Conservation (phyloP, 495 filamentous ascomycete species). For the Aspergillus affinis region DNA sequence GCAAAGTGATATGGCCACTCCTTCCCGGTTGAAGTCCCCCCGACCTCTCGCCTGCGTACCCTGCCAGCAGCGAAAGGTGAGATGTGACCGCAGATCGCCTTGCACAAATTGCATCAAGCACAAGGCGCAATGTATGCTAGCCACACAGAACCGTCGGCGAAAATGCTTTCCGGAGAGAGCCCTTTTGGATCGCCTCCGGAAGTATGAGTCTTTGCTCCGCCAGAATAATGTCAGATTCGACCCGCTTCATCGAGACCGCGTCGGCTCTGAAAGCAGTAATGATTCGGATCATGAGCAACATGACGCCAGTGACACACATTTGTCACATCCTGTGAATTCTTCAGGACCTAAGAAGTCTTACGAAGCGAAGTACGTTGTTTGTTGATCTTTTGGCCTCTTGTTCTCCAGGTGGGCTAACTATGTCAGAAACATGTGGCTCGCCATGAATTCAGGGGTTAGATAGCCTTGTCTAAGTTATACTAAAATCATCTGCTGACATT, state of each 20-base stretch:
- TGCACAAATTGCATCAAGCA: conserved; percentile 50
- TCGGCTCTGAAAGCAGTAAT: conserved; percentile 1
- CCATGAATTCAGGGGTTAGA: conserved; percentile 47
- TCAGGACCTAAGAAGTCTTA: conserved; percentile 31
- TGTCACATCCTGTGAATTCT: conserved; percentile 21
- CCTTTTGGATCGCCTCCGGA: conserved; percentile 51
- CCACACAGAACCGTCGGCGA: conserved; percentile 40
- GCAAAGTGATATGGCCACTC: background rate
- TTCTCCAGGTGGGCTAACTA: conserved; percentile 10
- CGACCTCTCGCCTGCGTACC: conserved; percentile 49
- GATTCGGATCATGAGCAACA: conserved; percentile 6
- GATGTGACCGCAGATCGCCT: conserved; percentile 56
- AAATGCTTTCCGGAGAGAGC: conserved; percentile 54
- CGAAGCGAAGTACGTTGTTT: conserved; percentile 37
- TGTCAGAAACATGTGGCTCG: conserved; percentile 49
- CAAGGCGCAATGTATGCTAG: conserved; percentile 47
- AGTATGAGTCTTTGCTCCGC: conserved; percentile 53
- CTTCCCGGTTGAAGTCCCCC: background rate
- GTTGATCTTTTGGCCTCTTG: background rate
- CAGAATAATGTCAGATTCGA: conserved; percentile 53
- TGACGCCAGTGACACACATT: conserved; percentile 9
- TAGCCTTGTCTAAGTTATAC: conserved; percentile 14
- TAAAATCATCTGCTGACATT: conserved; percentile 30
- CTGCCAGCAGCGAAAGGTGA: conserved; percentile 60
- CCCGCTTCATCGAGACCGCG: conserved; percentile 37